These are phyloP conservation scores for Sporothrix brunneoviolacea DNA, from an alignment of 2,329 filamentous ascomycete species.

Conservation along the genomic window DNA sequence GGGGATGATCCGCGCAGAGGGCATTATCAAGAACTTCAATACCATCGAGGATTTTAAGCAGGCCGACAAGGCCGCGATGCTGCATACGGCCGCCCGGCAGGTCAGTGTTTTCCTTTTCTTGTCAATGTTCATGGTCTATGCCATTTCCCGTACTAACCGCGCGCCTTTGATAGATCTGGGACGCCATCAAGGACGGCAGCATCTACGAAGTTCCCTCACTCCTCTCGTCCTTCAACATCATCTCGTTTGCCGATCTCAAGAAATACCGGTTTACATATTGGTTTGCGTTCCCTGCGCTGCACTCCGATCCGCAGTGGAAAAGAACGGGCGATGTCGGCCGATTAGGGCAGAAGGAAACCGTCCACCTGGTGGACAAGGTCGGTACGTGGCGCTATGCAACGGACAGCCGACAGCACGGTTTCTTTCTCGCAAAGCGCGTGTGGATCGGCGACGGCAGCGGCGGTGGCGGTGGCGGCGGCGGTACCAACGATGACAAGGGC, in stretches of 20 bases:
- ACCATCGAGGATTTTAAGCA: slow-evolving; percentile 90
- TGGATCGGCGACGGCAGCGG: slow-evolving; percentile 25
- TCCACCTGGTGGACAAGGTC: slow-evolving; percentile 70
- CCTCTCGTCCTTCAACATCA: slow-evolving; percentile 77
- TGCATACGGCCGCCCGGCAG: slow-evolving; percentile 72
- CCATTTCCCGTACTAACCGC: too few species aligned
- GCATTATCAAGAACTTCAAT: slow-evolving; percentile 92
- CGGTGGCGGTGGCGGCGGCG: not conserved
- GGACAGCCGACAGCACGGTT: slow-evolving; percentile 81
- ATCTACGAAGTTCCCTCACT: slow-evolving; percentile 94
- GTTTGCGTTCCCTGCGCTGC: slow-evolving; percentile 91
- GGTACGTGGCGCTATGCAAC: slow-evolving; percentile 81
- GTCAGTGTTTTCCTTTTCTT: slow-evolving; percentile 40
- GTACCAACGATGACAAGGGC: slow-evolving; percentile 26
- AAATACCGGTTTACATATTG: slow-evolving; percentile 98
- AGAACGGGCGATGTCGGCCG: slow-evolving; percentile 46
- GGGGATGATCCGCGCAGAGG: slow-evolving; percentile 75
- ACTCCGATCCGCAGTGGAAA: slow-evolving; percentile 81
- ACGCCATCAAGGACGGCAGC: slow-evolving; percentile 91
- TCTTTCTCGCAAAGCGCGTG: slow-evolving; percentile 85
- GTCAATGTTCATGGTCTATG: too few species aligned
- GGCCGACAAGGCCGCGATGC: slow-evolving; percentile 69
- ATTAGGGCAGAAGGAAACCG: slow-evolving; percentile 64
- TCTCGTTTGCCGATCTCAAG: slow-evolving; percentile 93
- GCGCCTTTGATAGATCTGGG: slow-evolving; percentile 85